Conservation (phyloP, 176 grass and related monocot species). For the Calamus simplicifolius region DNA sequence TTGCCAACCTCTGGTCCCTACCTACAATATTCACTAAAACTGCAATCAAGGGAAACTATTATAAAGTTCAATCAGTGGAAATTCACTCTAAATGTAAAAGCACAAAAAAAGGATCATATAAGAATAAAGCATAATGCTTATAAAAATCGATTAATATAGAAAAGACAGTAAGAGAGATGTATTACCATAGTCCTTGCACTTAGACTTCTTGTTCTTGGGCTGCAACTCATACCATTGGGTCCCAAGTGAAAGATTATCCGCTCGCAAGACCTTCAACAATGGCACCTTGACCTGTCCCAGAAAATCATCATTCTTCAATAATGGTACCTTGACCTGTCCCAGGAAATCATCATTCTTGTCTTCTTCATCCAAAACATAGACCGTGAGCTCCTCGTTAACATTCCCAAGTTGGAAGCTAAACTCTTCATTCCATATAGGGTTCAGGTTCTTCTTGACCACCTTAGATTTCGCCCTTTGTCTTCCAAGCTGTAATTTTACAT, state of each 20-base stretch:
- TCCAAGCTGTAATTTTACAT: conserved; percentile 70
- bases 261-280: conserved; percentile 45
- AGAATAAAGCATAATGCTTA: not conserved
- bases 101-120: not conserved
- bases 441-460: conserved; percentile 77
- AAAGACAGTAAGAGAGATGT: conserved; percentile 1
- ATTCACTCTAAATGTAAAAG: too few species aligned
- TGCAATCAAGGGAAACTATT: too few species aligned
- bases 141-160: conserved; percentile 1
- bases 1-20: too few species aligned
- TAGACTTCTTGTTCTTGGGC: conserved; percentile 60
- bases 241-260: conserved; percentile 42
- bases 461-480: conserved; percentile 68
- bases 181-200: conserved; percentile 65
- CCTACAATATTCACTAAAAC: too few species aligned
- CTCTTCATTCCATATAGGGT: conserved; percentile 89
- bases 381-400: conserved; percentile 49
- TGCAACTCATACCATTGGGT: conserved; percentile 66
- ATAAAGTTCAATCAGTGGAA: too few species aligned
- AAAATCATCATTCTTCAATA: conserved; percentile 72
- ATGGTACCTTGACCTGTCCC: conserved; percentile 52
- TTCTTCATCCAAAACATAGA: conserved; percentile 72
- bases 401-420: conserved; percentile 63
- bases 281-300: conserved; percentile 64
- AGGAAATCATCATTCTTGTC: conserved; percentile 72